Conservation (phyloP, 139 green algal species). For the Ettlia oleoabundans region DNA sequence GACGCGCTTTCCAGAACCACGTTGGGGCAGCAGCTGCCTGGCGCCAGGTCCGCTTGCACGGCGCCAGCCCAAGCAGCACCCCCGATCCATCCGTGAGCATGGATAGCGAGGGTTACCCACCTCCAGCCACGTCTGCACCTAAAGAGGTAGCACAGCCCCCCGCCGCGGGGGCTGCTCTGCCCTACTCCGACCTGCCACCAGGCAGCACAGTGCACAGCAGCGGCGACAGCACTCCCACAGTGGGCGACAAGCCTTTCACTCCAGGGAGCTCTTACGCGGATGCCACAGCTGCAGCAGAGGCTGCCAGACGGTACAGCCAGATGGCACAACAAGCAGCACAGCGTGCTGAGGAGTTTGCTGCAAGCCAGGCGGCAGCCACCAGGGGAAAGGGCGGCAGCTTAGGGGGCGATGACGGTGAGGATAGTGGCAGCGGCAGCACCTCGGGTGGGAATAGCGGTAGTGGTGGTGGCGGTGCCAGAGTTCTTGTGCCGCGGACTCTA, state of each 20-base stretch:
- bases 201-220: slow-evolving; percentile 18
- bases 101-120: neutral
- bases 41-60: neutral
- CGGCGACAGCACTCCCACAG: neutral
- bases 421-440: neutral
- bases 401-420: neutral
- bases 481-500: slow-evolving; percentile 14
- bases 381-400: neutral
- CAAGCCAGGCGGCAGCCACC: neutral
- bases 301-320: slow-evolving; percentile 24
- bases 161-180: neutral
- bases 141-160: neutral
- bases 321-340: slow-evolving; percentile 43
- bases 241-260: neutral
- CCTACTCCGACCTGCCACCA: neutral
- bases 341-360: slow-evolving; percentile 31
- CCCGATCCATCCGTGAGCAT: neutral
- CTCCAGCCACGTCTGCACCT: neutral
- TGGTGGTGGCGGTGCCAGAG: neutral
- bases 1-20: neutral
- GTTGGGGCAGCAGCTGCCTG: neutral
- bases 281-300: slow-evolving; percentile 38
- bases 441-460: neutral
- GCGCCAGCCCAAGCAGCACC: neutral
- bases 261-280: slow-evolving; percentile 28